Evolutionary conservation across 306 rosid genomes (phyloP).

Genomic region (Elaeagnus macrophylla): DNA sequence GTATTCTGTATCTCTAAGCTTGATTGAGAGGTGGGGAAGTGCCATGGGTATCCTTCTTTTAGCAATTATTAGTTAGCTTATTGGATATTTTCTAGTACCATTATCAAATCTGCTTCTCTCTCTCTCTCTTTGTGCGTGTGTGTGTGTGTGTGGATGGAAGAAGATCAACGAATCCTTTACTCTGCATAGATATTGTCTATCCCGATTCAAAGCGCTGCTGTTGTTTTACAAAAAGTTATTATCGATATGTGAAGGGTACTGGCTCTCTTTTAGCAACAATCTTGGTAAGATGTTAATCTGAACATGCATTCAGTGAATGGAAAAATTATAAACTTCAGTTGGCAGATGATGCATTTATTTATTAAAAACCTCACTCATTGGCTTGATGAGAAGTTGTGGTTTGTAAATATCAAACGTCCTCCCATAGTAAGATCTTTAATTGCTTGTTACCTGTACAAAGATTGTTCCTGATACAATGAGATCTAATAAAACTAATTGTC

Average conservation of each 20-base stretch:
- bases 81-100: slow-evolving; percentile 2
- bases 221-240: slow-evolving; percentile 89
- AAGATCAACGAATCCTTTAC: slow-evolving; percentile 26
- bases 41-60: slow-evolving; percentile 83
- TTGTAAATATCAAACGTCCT: too few species aligned
- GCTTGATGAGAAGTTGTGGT: not conserved
- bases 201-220: slow-evolving; percentile 91
- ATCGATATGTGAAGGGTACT: slow-evolving; percentile 88
- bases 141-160: too few species aligned
- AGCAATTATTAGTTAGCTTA: slow-evolving; percentile 3
- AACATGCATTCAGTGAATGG: not conserved
- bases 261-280: slow-evolving; percentile 85
- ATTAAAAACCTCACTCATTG: not conserved
- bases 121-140: slow-evolving; percentile 5
- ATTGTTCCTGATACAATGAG: too few species aligned
- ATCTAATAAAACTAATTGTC: too few species aligned
- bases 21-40: slow-evolving; percentile 97
- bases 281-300: slow-evolving; percentile 39
- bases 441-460: too few species aligned
- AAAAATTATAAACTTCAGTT: not conserved
- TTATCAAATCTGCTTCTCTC: slow-evolving; percentile 2
- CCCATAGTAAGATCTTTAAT: too few species aligned
- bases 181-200: slow-evolving; percentile 63
- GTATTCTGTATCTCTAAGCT: slow-evolving; percentile 57
- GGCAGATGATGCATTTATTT: not conserved